Evolutionary conservation across 2,329 filamentous ascomycete species (phyloP), one percentile per base, ranked within the genome.

Genomic region (Apiospora kogelbergensis): DNA sequence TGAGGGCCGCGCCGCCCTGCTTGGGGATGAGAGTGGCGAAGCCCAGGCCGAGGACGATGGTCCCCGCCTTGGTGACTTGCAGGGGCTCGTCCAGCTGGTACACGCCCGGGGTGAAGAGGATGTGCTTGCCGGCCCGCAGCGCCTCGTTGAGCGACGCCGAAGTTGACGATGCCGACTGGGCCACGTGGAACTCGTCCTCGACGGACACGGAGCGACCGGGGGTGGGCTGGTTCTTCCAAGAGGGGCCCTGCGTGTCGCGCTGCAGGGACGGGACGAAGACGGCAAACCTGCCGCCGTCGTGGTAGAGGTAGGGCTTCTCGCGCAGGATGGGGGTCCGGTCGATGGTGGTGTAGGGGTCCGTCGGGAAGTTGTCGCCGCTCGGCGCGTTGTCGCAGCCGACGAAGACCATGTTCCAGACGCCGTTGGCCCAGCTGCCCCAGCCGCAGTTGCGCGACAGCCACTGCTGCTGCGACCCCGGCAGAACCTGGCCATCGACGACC

Each of bases 361-460:
- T 65, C 13, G 77, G 77, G 41, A 76, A 79, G 40, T 73, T 72
- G 17, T 72, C 73, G 65, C 76, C 72, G 63, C 70, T 72, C 3
- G 77, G 77, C n/a, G 76, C 73, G 63, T 73, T 72, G 3, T 69
- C 66, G 26, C 78, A 77, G 6, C 77, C 77, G 7, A 79, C 75
- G 26, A 79, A 79, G 7, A 78, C 77, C 77, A 78, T 79, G 33
- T 79, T 79, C 77, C 77, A 79, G 2, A 79, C 77, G 15, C 72
- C 77, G 44, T 79, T 79, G 0, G 77, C 75, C 77, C 77, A 79
- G 64, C 73, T 76, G 10, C 76, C 77, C 57, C 78, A 79, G 69
- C 64, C 73, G 30, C 77, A 77, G 68, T 79, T 79, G 20, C 77
- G 74, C 15, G 77, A 79, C 15, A 79, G 68, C 77, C 77, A 79